Conservation (phyloP, 2,329 filamentous ascomycete species). For the Diaporthe amygdali region DNA sequence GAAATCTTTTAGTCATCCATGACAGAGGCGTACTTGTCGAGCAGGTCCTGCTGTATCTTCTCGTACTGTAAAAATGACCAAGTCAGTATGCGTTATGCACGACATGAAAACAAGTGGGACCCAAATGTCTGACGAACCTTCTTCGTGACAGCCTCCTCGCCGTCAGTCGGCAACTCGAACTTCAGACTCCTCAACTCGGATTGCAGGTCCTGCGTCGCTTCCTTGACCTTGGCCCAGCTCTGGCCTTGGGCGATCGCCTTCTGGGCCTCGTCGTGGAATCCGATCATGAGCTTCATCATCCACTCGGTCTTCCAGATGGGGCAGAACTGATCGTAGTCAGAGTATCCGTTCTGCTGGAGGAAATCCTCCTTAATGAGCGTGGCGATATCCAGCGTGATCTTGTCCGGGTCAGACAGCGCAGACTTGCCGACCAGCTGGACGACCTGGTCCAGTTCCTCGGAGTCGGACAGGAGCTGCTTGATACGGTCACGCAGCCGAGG, state of each 20-base stretch:
- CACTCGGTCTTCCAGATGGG: constrained; percentile 99
- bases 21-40: constrained; percentile 96
- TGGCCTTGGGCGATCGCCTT: constrained; percentile 93
- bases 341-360: constrained; percentile 98
- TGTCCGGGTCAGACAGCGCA: constrained; percentile 93
- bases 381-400: constrained; percentile 95
- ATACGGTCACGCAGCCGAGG: constrained; percentile 90
- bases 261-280: constrained; percentile 96
- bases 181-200: constrained; percentile 88
- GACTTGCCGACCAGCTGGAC: constrained; percentile 98
- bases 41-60: constrained; percentile 87
- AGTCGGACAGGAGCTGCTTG: constrained; percentile 91
- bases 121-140: constrained; percentile 65
- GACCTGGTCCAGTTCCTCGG: constrained; percentile 97
- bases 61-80: constrained; percentile 71
- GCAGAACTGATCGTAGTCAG: constrained; percentile 98
- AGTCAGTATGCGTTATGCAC: constrained; percentile 42
- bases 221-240: constrained; percentile 90
- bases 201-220: constrained; percentile 88
- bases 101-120: not conserved
- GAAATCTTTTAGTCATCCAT: constrained; percentile 77
- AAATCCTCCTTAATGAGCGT: constrained; percentile 97
- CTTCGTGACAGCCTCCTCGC: constrained; percentile 79
- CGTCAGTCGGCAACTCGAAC: constrained; percentile 90
- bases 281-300: constrained; percentile 99